Base-by-base conservation (phyloP, 352 stramenopile species). In the Phytopythium montanum region DNA sequence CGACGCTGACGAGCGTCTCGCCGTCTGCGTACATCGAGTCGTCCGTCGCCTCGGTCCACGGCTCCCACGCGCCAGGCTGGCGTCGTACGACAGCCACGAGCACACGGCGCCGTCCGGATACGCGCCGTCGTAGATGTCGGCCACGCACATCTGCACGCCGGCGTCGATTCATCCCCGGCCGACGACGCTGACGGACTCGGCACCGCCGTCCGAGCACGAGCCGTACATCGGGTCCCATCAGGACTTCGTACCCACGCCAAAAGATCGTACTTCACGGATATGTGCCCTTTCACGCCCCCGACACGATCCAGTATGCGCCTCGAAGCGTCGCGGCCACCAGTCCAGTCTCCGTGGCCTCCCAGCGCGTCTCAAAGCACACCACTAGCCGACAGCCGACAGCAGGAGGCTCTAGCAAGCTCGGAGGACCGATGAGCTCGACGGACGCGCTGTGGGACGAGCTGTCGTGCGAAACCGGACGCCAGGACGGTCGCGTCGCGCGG, bases 381-480 rank as follows among this genome's bases (percentile, higher is more conserved):
- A 45, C 5, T 25, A 6, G 25, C 19, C 39, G 16, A 12, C 39
- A 45, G 39, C 5, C 39, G 18, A 1, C 39, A 6, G 18, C 1
- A 45, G 18, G 39, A 21, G 14, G 33, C 39, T 13, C 5, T 5
- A 45, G 39, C 46, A 36, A 14, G 45, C 6, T 6, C 5, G 10
- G 23, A 2, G 23, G 21, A 50, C 9, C 12, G 34, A 73, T 63
- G 31, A 58, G 64, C n/a, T 33, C 59, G 29, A 64, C 80, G 49
- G 75, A 87, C 41, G 64, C 61, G 19, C 57, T 84, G 46, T 89
- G 79, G 76, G 57, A 74, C 39, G 68, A 83, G 54, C 71, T 87
- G 67, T 62, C 73, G 59, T 68, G 62, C 28, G 74, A 73, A 38
- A 65, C 68, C 52, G 51, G 61, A 9, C 69, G 64, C 13, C 48